Conservation (phyloP, 202 grass and related monocot species). For the Musa balbisiana region DNA sequence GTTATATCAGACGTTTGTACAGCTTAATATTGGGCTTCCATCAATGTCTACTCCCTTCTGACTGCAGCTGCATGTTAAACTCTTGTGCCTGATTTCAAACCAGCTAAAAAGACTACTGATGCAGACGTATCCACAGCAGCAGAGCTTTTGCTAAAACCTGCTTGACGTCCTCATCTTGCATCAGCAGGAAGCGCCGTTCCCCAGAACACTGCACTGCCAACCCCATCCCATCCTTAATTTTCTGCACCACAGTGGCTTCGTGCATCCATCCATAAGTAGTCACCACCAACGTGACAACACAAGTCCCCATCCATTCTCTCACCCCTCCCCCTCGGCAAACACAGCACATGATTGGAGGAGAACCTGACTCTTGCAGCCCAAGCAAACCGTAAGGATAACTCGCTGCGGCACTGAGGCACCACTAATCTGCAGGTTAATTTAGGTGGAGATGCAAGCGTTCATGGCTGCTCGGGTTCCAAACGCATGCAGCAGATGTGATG, state of each 20-base stretch:
- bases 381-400: no score
- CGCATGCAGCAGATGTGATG: neutral
- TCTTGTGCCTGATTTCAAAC: neutral
- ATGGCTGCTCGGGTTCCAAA: neutral
- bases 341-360: neutral
- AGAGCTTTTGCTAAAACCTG: no score
- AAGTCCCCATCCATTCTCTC: neutral
- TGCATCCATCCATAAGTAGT: neutral
- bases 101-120: neutral
- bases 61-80: neutral
- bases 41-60: neutral
- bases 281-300: neutral
- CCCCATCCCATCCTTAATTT: neutral
- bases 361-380: no score
- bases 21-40: neutral
- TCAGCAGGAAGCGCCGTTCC: neutral
- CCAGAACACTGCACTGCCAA: neutral
- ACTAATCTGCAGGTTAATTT: no score
- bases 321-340: neutral
- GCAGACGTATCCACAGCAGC: no score
- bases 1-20: neutral
- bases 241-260: neutral
- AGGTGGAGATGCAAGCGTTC: no score
- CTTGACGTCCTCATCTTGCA: neutral
- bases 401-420: no score